These are phyloP conservation scores for Thuidium tamariscinum DNA, from an alignment of 225 moss, liverwort and hornwort genomes.

Conservation along the genomic window DNA sequence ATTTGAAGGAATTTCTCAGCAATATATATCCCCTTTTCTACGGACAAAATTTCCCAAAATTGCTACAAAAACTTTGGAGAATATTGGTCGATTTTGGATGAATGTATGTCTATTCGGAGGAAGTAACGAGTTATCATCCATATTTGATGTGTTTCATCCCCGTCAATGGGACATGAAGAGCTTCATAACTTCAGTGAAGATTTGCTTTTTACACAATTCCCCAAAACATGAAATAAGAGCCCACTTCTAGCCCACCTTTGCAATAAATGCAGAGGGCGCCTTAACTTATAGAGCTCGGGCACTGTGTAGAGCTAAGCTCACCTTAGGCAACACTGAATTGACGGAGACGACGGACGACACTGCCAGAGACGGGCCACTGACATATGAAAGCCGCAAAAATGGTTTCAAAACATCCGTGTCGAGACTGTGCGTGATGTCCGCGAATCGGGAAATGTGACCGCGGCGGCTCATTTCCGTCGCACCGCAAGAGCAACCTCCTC, in stretches of 20 bases:
- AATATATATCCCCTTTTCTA: neutral
- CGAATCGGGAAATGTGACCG: neutral
- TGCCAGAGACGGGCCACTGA: neutral
- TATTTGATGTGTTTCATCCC: neutral
- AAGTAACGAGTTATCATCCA: neutral
- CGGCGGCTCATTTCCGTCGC: neutral
- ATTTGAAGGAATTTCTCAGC: too few relatives aligned
- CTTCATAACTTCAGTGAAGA: neutral
- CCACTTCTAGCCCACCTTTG: neutral
- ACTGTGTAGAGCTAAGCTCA: neutral
- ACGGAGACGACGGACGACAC: neutral
- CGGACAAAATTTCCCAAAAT: too few relatives aligned
- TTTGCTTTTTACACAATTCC: neutral
- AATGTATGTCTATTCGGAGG: neutral
- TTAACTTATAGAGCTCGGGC: neutral
- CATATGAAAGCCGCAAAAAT: neutral
- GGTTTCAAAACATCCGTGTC: neutral
- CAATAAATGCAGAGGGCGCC: neutral
- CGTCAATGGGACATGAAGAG: neutral
- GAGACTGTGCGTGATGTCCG: neutral
- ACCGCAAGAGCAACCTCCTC: neutral
- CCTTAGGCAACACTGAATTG: neutral
- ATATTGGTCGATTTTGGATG: neutral
- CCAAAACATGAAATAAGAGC: neutral
- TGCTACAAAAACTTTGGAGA: neutral